These are phyloP conservation scores for Hypericum perforatum DNA, from an alignment of 345 rosid genomes.

Conservation along the genomic window DNA sequence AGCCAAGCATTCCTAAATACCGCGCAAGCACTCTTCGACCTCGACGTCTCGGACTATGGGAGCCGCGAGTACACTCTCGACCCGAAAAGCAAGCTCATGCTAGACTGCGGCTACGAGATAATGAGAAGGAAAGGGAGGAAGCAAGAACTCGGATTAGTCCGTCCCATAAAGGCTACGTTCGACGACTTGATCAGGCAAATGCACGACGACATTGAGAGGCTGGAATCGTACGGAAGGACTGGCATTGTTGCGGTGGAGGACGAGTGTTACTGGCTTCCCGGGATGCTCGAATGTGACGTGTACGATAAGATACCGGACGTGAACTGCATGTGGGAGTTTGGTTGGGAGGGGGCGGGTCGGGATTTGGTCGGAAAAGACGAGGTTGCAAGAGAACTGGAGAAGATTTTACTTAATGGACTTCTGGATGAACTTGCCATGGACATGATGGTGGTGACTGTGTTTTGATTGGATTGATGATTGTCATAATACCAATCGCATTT, in stretches of 20 bases:
- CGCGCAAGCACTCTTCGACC: conserved; percentile 69
- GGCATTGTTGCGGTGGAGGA: conserved; percentile 25
- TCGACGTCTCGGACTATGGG: conserved; percentile 39
- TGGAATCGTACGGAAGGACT: conserved; percentile 43
- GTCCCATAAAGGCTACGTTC: conserved; percentile 30
- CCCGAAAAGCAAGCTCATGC: conserved; percentile 40
- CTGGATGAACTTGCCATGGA: conserved; percentile 58
- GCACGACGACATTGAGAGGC: conserved; percentile 40
- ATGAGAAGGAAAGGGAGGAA: conserved; percentile 69
- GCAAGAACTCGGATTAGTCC: conserved; percentile 47
- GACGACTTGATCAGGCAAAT: conserved; percentile 58
- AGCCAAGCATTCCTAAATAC: conserved; percentile 64
- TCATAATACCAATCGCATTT: too few species aligned
- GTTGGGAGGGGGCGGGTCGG: conserved; percentile 45
- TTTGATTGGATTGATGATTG: conserved; percentile 1
- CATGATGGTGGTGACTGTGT: conserved; percentile 15
- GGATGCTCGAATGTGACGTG: conserved; percentile 57
- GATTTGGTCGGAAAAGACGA: conserved; percentile 58
- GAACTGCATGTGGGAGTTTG: conserved; percentile 85
- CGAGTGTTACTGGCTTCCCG: conserved; percentile 46
- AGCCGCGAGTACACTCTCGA: conserved; percentile 18
- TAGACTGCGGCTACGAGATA: conserved; percentile 75
- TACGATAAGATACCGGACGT: conserved; percentile 40
- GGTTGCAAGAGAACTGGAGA: conserved; percentile 62
- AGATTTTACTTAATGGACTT: conserved; percentile 47